Base-by-base conservation (phyloP, 148 eudicot species). In the Chenopodium suecicum region DNA sequence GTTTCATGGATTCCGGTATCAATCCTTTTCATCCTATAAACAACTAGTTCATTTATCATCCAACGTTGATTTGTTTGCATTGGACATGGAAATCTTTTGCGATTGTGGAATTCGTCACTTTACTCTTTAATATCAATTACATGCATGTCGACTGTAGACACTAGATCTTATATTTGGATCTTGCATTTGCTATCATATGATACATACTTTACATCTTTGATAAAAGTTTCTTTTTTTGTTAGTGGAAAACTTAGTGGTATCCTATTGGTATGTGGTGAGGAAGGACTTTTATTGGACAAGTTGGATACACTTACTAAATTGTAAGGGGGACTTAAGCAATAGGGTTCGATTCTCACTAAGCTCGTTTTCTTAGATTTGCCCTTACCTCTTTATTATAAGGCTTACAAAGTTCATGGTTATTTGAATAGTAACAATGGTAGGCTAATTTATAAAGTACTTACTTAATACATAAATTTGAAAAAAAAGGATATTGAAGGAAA, bases 31-130 rank as follows among this genome's bases (percentile, higher is more conserved):
- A 50, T 37, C 19, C 10, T 20, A 70, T 41, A 41, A 70, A 70
- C 44, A 69, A 32, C 41, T 70, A 37, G 9, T 37, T 41, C 9
- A 41, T 1, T 46, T 37, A 70, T 70, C 50, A 70, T 70, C 50
- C 74, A 37, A 70, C 2, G 41, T 70, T 37, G 46, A 23, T 13
- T n/a, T 50, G 17, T 48, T 74, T 54, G 34, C 7, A 52, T 74
- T 74, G 62, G 11, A 27, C 77, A 52, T 50, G 22, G 0, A 50
- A 74, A 74, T 74, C 63, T 74, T 74, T 74, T 74, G 64, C 41
- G 9, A 74, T 41, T 74, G 25, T n/a, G 31, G 32, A 48, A 73
- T 73, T 73, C 58, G 29, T 73, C 76, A 73, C 58, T 48, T 73
- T 73, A 32, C 60, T 69, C 46, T 69, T 32, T 69, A 3, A 9